phyloP scores from a whole-genome alignment of 106 monocot species.

The Hemerocallis citrina region DNA sequence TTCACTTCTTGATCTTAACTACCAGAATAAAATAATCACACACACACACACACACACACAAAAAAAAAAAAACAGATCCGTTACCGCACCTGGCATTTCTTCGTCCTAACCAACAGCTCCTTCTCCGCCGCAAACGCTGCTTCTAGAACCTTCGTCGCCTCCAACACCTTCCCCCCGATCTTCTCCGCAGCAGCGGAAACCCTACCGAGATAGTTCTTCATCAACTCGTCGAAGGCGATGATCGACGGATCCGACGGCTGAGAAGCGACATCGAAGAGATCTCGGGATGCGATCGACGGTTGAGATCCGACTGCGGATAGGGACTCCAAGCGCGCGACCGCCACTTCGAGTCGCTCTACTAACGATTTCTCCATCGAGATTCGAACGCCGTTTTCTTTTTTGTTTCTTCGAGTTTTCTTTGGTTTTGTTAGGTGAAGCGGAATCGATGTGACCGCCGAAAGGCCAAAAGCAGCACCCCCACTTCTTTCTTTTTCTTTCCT shows the following conservation, averaged over 20 bases:
- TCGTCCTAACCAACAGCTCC: constrained; percentile 36
- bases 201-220: constrained; percentile 22
- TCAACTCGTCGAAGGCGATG: constrained; percentile 46
- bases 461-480: constrained; percentile 1
- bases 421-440: not conserved
- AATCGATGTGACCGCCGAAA: no score
- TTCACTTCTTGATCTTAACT: no score
- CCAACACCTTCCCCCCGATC: constrained; percentile 51
- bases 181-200: constrained; percentile 30
- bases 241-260: constrained; percentile 36
- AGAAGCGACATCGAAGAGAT: constrained; percentile 14
- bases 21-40: not conserved
- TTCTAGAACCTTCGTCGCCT: constrained; percentile 42
- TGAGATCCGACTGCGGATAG: constrained; percentile 28
- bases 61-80: not conserved
- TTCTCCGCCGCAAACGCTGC: constrained; percentile 40
- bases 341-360: constrained; percentile 64
- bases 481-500: not conserved
- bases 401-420: not conserved
- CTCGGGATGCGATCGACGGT: constrained; percentile 13
- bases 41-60: no score
- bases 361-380: constrained; percentile 65
- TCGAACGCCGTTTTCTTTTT: not conserved
- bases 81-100: constrained; percentile 25
- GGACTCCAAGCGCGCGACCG: constrained; percentile 67